A percentile compares a stretch with the other conserved stretches of the same genome.
Evolutionary conservation across 805 yeast genomes (phyloP).

Genomic region (Yamadazyma endophytica): DNA sequence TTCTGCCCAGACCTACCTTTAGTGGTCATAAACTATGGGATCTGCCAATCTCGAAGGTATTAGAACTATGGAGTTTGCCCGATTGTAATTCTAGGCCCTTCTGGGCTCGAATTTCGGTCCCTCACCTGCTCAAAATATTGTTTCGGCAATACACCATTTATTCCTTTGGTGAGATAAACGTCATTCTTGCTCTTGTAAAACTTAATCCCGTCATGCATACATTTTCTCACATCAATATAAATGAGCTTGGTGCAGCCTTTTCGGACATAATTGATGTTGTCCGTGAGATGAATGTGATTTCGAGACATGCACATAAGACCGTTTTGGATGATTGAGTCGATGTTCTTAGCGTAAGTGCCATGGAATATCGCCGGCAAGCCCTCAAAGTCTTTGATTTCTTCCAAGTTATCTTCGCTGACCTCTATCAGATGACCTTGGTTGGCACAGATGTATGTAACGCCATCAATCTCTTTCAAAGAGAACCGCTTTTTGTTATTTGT

Average conservation of each 20-base stretch:
- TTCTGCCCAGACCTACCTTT: too few species aligned
- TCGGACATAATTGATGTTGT: conserved; percentile 71
- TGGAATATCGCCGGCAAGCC: conserved; percentile 66
- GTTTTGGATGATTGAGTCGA: conserved; percentile 42
- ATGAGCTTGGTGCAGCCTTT: conserved; percentile 53
- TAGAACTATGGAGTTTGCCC: too few species aligned
- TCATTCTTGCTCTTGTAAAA: conserved; percentile 69
- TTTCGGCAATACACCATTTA: conserved; percentile 5
- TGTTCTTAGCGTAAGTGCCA: conserved; percentile 61
- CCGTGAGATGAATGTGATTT: conserved; percentile 85
- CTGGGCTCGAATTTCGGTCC: background rate
- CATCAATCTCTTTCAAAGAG: conserved; percentile 35
- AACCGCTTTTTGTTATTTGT: conserved; percentile 72
- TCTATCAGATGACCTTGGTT: conserved; percentile 85
- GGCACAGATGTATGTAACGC: conserved; percentile 58
- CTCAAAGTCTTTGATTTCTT: conserved; percentile 15
- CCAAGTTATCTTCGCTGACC: conserved; percentile 37
- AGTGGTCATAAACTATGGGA: background rate
- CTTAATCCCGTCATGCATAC: conserved; percentile 38
- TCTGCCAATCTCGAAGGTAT: background rate
- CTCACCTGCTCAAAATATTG: background rate
- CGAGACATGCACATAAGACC: conserved; percentile 70
- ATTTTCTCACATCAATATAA: conserved; percentile 52
- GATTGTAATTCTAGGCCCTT: too few species aligned
- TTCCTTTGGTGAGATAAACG: conserved; percentile 35